A percentile compares a stretch with the other conserved stretches of the same genome.
Conservation (phyloP, 257 asterid genomes). For the Thymus quinquecostatus region DNA sequence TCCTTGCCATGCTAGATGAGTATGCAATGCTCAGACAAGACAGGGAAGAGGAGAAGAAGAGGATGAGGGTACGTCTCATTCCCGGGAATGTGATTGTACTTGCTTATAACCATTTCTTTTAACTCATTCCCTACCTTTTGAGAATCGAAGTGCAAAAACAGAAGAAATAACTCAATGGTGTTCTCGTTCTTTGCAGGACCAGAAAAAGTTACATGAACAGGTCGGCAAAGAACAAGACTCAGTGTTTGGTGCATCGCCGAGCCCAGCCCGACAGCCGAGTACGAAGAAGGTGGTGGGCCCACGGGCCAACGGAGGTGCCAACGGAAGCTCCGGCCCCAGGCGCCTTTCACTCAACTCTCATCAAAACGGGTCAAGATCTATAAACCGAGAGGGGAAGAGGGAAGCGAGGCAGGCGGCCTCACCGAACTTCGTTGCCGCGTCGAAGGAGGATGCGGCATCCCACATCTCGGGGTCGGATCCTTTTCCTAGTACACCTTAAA, state of each 20-base stretch:
- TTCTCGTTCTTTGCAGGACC: constrained; percentile 51
- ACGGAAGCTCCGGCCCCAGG: constrained; percentile 56
- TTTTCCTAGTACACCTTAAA: constrained; percentile 45
- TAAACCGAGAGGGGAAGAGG: constrained; percentile 74
- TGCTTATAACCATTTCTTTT: background rate
- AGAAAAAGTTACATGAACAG: constrained; percentile 79
- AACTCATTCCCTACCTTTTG: background rate
- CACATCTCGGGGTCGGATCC: constrained; percentile 48
- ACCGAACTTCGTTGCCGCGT: constrained; percentile 72
- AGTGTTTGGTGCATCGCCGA: constrained; percentile 70
- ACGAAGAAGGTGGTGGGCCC: constrained; percentile 74
- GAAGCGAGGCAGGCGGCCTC: constrained; percentile 69
- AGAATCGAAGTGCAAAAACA: background rate
- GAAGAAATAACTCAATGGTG: background rate
- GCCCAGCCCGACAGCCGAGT: constrained; percentile 77
- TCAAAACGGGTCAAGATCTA: constrained; percentile 85
- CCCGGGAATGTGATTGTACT: background rate
- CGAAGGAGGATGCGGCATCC: constrained; percentile 59
- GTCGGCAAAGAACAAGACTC: constrained; percentile 67
- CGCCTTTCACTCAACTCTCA: constrained; percentile 80
- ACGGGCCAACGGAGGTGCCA: constrained; percentile 72
- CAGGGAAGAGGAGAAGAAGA: constrained; percentile 97
- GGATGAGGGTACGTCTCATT: constrained; percentile 68
- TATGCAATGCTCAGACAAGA: constrained; percentile 95
- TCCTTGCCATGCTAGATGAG: constrained; percentile 98